These are phyloP conservation scores for Dissophora globulifera DNA, from an alignment of 192 early-diverging fungal species.

Conservation along the genomic window DNA sequence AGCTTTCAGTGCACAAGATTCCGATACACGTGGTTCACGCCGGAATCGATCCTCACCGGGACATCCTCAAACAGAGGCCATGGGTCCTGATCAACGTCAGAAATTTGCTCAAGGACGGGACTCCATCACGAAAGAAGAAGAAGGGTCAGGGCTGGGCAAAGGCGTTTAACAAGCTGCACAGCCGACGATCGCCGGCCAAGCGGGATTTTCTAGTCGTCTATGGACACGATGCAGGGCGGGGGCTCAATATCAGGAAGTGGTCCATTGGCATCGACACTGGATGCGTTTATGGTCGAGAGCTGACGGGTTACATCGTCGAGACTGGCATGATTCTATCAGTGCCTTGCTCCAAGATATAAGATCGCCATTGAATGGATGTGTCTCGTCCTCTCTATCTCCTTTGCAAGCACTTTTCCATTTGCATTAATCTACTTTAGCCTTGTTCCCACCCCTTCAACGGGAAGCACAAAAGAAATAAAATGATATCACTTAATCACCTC, in stretches of 20 bases:
- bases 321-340: slow-evolving; percentile 24
- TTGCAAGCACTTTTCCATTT: no score
- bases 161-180: slow-evolving; percentile 52
- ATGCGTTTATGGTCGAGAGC: slow-evolving; percentile 72
- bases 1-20: slow-evolving; percentile 39
- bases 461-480: no score
- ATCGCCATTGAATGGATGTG: background rate
- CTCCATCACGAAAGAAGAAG: slow-evolving; percentile 45
- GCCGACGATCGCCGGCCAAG: slow-evolving; percentile 22
- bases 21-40: slow-evolving; percentile 73
- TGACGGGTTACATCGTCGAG: slow-evolving; percentile 62
- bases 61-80: slow-evolving; percentile 62
- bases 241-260: slow-evolving; percentile 61
- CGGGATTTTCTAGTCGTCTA: slow-evolving; percentile 63
- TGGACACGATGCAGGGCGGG: slow-evolving; percentile 75
- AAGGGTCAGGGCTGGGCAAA: slow-evolving; percentile 55
- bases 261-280: slow-evolving; percentile 76
- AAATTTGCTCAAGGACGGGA: slow-evolving; percentile 57
- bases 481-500: no score
- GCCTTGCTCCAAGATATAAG: slow-evolving; percentile 8
- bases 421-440: no score
- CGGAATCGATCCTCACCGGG: slow-evolving; percentile 64
- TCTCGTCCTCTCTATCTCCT: no score
- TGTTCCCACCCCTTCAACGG: no score
- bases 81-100: slow-evolving; percentile 71